A percentile compares a stretch with the other conserved stretches of the same genome.
Conservation (phyloP, 2,329 filamentous ascomycete genomes). For the Setomelanomma holmii region DNA sequence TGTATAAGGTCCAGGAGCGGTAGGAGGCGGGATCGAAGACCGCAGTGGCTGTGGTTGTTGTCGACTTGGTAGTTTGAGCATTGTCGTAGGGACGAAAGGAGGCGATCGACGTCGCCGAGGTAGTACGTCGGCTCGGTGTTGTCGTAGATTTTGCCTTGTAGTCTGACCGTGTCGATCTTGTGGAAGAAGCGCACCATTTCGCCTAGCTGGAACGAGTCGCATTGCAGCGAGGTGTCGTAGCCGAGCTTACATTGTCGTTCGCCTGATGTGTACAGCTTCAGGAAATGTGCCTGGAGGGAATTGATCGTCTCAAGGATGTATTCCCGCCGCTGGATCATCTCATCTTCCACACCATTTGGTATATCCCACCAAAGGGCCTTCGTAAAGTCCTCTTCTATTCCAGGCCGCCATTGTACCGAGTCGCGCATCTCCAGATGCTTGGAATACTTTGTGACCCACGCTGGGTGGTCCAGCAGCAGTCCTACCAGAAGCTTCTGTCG, state of each 20-base stretch:
- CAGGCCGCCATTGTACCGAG: conserved; percentile 63
- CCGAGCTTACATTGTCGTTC: conserved; percentile 73
- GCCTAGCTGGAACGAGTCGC: conserved; percentile 79
- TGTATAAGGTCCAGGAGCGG: conserved; percentile 71
- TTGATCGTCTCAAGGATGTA: conserved; percentile 73
- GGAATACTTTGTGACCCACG: conserved; percentile 67
- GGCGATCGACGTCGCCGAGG: conserved; percentile 65
- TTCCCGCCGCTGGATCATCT: conserved; percentile 70
- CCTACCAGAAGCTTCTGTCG: conserved; percentile 74
- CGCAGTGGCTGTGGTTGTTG: conserved; percentile 75
- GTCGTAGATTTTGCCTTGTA: conserved; percentile 56
- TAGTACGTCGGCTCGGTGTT: conserved; percentile 57
- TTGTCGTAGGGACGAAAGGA: conserved; percentile 69
- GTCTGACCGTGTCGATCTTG: conserved; percentile 65
- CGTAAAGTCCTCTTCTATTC: conserved; percentile 46
- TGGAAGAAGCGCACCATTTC: conserved; percentile 77
- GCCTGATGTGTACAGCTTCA: conserved; percentile 72
- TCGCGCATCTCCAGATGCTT: conserved; percentile 72
- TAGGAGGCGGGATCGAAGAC: conserved; percentile 69
- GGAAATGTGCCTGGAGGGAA: conserved; percentile 72
- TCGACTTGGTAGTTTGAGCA: conserved; percentile 78
- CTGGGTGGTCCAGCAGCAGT: conserved; percentile 68
- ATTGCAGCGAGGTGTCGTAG: conserved; percentile 74
- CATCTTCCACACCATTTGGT: conserved; percentile 72
- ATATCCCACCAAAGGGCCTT: conserved; percentile 74